phyloP scores from a whole-genome alignment of 208 protist species.

The Phytomonas francai region DNA sequence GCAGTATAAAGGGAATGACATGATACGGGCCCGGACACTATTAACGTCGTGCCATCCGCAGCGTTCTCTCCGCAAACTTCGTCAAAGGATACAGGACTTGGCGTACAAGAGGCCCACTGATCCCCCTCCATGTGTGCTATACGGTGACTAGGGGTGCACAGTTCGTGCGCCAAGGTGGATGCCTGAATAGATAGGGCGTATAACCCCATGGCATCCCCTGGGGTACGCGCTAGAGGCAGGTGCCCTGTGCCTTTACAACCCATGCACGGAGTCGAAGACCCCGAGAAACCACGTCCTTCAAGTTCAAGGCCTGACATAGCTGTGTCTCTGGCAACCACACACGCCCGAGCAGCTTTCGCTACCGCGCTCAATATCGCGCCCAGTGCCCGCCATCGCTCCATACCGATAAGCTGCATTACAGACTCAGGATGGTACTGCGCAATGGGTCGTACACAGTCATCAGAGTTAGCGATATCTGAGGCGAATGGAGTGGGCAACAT shows the following conservation, averaged over 20 bases:
- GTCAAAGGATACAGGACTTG: background rate
- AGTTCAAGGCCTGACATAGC: background rate
- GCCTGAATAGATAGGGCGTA: background rate
- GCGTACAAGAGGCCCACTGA: background rate
- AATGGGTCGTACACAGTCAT: conserved; percentile 8
- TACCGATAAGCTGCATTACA: conserved; percentile 64
- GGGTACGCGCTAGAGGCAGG: background rate
- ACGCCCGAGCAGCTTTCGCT: conserved; percentile 11
- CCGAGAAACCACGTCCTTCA: background rate
- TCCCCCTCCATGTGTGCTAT: background rate
- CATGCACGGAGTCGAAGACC: background rate
- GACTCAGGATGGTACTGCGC: conserved; percentile 53
- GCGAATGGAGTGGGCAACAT: background rate
- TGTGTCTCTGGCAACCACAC: background rate
- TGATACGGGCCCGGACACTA: background rate
- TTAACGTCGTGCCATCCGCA: background rate
- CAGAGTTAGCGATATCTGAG: background rate
- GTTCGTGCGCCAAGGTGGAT: conserved; percentile 2
- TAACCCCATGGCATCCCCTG: background rate
- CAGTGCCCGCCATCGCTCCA: conserved; percentile 44
- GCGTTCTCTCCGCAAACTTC: background rate
- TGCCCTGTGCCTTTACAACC: background rate
- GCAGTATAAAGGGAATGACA: conserved; percentile 10
- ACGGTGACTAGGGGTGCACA: conserved; percentile 9
- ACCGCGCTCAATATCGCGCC: conserved; percentile 24